A percentile compares a stretch with the other conserved stretches of the same genome.
phyloP scores from a whole-genome alignment of 2,329 filamentous ascomycete species.

The Pseudofabraea citricarpa region DNA sequence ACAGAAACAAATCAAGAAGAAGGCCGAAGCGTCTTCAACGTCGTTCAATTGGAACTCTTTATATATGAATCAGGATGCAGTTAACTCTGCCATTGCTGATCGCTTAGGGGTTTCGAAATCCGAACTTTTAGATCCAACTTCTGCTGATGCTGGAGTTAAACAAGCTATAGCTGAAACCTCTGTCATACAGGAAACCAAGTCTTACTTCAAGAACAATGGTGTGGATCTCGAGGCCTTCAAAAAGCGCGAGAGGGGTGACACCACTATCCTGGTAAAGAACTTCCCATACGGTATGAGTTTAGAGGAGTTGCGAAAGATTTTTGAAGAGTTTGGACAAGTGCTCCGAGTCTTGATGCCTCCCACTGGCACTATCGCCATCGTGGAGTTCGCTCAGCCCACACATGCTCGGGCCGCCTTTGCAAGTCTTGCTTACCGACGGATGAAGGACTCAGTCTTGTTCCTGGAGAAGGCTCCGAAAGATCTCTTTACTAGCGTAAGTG shows the following conservation, averaged over 20 bases:
- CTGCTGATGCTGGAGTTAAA: conserved; percentile 88
- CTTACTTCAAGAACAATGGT: conserved; percentile 82
- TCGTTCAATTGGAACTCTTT: conserved; percentile 98
- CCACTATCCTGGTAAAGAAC: conserved; percentile 88
- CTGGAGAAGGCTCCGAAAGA: conserved; percentile 89
- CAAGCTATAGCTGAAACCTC: conserved; percentile 96
- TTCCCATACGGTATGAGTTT: conserved; percentile 78
- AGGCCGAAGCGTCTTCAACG: conserved; percentile 69
- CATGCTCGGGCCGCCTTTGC: conserved; percentile 82
- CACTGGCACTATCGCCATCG: conserved; percentile 86
- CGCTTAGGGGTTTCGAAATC: conserved; percentile 87
- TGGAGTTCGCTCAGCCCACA: conserved; percentile 75
- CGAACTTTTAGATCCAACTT: conserved; percentile 91
- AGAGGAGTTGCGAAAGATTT: conserved; percentile 74
- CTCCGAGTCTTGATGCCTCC: conserved; percentile 86
- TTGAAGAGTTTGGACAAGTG: conserved; percentile 81
- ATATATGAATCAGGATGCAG: conserved; percentile 97
- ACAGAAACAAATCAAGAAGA: conserved; percentile 85
- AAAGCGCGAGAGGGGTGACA: conserved; percentile 76
- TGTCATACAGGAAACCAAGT: conserved; percentile 92
- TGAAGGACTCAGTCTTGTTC: conserved; percentile 88
- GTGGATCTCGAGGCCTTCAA: conserved; percentile 93
- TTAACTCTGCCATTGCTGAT: conserved; percentile 83
- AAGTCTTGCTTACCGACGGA: conserved; percentile 79
- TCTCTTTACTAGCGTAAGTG: conserved; percentile 50